Evolutionary conservation across 306 rosid genomes (phyloP).

Genomic region (Prunus dulcis): DNA sequence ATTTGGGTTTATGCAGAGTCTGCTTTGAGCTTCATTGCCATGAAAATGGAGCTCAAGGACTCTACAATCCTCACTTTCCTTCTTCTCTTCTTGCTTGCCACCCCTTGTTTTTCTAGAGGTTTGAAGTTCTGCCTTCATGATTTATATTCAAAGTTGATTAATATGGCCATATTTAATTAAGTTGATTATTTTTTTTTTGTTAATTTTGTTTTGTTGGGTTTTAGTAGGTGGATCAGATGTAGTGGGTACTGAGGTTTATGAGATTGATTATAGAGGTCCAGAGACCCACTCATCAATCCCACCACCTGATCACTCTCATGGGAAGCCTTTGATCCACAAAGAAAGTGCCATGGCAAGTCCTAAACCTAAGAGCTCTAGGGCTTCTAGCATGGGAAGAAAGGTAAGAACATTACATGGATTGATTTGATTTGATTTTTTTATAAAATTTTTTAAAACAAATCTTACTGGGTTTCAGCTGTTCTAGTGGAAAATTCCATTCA

Average conservation of each 20-base stretch:
- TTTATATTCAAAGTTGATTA: neutral
- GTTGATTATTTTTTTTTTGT: neutral
- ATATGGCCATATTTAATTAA: neutral
- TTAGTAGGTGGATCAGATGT: slow-evolving; percentile 22
- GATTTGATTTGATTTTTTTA: neutral
- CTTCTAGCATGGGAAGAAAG: slow-evolving; percentile 28
- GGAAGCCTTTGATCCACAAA: slow-evolving; percentile 30
- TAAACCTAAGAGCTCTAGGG: slow-evolving; percentile 27
- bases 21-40: slow-evolving; percentile 13
- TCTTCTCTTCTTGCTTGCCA: slow-evolving; percentile 43
- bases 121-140: neutral
- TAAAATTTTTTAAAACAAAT: neutral
- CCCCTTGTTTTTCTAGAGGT: slow-evolving; percentile 49
- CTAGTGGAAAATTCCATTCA: no score
- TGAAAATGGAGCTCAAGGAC: slow-evolving; percentile 50
- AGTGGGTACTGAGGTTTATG: slow-evolving; percentile 51
- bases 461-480: neutral
- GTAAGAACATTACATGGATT: slow-evolving; percentile 19
- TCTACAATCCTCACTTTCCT: slow-evolving; percentile 38
- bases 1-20: neutral
- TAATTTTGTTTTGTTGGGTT: neutral
- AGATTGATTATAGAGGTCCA: slow-evolving; percentile 95
- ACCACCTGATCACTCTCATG: slow-evolving; percentile 57
- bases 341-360: slow-evolving; percentile 22
- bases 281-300: slow-evolving; percentile 80